Evolutionary conservation across 208 protist genomes (phyloP), one percentile per base, ranked within the genome.

Genomic region (Herpetomonas tarakana): DNA sequence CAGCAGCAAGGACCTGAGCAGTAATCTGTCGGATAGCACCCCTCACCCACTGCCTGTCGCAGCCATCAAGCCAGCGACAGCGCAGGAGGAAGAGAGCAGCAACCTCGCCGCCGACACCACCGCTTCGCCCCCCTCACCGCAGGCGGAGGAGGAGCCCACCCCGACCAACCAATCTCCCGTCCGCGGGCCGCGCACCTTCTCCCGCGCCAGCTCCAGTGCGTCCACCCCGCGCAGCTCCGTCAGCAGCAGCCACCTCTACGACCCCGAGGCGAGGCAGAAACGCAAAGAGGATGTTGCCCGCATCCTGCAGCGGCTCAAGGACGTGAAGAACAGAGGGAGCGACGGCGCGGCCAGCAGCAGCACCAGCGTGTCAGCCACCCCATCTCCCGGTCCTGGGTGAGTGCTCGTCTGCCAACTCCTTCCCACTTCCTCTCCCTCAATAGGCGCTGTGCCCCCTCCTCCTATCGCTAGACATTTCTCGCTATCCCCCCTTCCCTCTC

Each of bases 281-380:
- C 59, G 59, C 7, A 65, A 65, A 26, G 59, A 65, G 41, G 31
- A 65, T 22, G 59, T 65, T 2, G 45, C 59, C 4, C 21, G 31
- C 9, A 65, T 65, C 35, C 49, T 65, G 35, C 31, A 65, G 47
- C 18, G 47, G 21, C 47, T 65, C 16, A 35, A 45, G n/a, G 49
- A 21, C 7, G 16, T n/a, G 21, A 62, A 65, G 57, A 22, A 11
- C 16, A 4, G 44, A 6, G 44, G 19, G 11, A 11, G 4, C 16
- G 19, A 49, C 44, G 44, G 16, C 19, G 19, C 11, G 4, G 44
- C 16, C 11, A 4, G 19, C 9, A 22, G 19, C 44, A 49, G 44
- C 44, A 7, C 44, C 44, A 4, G 35, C 19, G 44, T 12, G 16
- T 6, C 3, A 4, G 44, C 44, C 16, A 22, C 44, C 9, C 16